Evolutionary conservation across 164 flowering plant genomes (phyloP), one percentile per base, ranked within the genome.

Genomic region (Umbellularia californica): DNA sequence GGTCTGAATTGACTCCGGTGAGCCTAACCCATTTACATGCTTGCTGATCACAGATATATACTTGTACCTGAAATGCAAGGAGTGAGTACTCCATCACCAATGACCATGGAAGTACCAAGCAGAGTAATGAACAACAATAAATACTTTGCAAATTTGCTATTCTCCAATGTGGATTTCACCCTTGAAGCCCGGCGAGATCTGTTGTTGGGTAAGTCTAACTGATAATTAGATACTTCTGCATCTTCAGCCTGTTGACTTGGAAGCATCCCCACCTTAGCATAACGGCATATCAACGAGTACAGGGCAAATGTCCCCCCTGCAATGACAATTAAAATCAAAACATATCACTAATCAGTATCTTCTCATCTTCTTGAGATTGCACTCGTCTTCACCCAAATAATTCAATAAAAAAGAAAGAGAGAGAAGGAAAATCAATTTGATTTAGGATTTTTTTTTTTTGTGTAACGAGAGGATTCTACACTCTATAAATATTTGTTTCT

Each of bases 11-110:
- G 47, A 41, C 47, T 41, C 47, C 2, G 11, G 11, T 41, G 47
- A 41, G 11, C 11, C 47, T 7, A 9, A 7, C 47, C 47, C 47
- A 41, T 9, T 41, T 41, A 41, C 47, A 41, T 41, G 47, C 47
- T 41, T 35, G 10, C 47, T 35, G 10, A 30, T 30, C 35, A 30
- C 35, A 30, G 35, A 30, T 3, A 30, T 30, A 30, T 30, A 30
- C 13, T 15, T 13, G 23, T 30, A 81, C 84, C 84, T 74, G 84
- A 82, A 3, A 82, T 82, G 72, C 84, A 82, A 68, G 84, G 84
- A 7, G 82, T 82, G 62, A 82, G 76, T 47, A 82, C 63, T 0
- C 84, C 84, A 58, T 82, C 84, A 12, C 84, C 84, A 11, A 82
- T 77, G 27, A 82, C 82, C 80, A 82, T 79, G 22, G 81, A 79